Conservation (phyloP, 2,329 filamentous ascomycete genomes). For the Xylaria arbuscula region DNA sequence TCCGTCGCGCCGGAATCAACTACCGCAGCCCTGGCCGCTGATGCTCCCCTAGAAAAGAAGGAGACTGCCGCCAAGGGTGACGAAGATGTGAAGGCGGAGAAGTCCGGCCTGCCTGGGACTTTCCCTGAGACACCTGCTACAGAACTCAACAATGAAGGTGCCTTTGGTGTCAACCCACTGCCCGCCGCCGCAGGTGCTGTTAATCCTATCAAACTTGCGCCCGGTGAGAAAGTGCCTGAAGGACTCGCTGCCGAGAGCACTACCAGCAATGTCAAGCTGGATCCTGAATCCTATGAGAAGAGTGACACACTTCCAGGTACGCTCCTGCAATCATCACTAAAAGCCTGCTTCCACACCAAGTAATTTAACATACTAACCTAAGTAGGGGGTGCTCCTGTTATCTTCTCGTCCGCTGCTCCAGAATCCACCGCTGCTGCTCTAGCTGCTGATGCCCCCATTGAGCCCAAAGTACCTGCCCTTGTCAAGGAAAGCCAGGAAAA, state of each 20-base stretch:
- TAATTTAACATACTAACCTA: constrained; percentile 27
- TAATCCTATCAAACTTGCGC: constrained; percentile 82
- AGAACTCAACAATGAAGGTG: constrained; percentile 53
- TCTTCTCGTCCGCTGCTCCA: constrained; percentile 55
- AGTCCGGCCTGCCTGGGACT: constrained; percentile 69
- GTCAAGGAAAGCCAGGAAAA: constrained; percentile 79
- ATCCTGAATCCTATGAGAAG: constrained; percentile 88
- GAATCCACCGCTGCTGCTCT: constrained; percentile 55
- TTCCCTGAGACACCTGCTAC: constrained; percentile 77
- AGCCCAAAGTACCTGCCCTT: constrained; percentile 66
- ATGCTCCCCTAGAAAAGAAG: constrained; percentile 71
- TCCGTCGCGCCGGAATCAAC: constrained; percentile 77
- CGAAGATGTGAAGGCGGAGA: constrained; percentile 29
- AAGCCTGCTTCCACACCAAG: constrained; percentile 5
- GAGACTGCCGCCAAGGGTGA: constrained; percentile 45
- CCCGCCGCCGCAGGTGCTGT: constrained; percentile 72
- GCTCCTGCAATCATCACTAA: constrained; percentile 21
- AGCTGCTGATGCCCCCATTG: constrained; percentile 57
- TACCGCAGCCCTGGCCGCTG: constrained; percentile 75
- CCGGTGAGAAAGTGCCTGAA: constrained; percentile 84
- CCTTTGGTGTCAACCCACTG: constrained; percentile 69
- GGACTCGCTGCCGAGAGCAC: constrained; percentile 74
- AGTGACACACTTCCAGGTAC: constrained; percentile 70
- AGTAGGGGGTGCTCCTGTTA: constrained; percentile 42
- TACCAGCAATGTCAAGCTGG: constrained; percentile 78